Conservation (phyloP, 352 stramenopile species). For the Phytopythium aichiense region DNA sequence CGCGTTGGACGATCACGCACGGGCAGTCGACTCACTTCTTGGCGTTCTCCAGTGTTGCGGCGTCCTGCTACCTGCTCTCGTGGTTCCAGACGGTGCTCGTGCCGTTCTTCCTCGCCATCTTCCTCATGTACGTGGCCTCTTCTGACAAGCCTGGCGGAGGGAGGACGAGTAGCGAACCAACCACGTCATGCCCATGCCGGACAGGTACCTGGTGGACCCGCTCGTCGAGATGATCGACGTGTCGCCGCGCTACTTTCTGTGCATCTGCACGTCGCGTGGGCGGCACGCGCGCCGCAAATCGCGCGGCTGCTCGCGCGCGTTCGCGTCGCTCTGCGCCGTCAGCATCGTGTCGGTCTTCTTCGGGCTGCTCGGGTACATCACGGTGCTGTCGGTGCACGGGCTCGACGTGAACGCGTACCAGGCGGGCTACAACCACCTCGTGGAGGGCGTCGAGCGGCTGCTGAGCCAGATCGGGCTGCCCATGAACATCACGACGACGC, state of each 20-base stretch:
- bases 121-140: conserved; percentile 65
- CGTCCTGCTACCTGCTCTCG: conserved; percentile 73
- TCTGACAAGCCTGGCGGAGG: neutral
- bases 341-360: conserved; percentile 87
- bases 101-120: conserved; percentile 86
- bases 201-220: conserved; percentile 79
- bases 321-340: conserved; percentile 78
- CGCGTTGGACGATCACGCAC: too few species aligned
- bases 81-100: conserved; percentile 85
- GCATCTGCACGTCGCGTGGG: conserved; percentile 74
- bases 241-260: conserved; percentile 84
- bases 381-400: conserved; percentile 79
- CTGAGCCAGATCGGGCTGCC: conserved; percentile 72
- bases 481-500: conserved; percentile 86
- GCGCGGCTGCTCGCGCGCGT: conserved; percentile 75
- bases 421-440: conserved; percentile 72
- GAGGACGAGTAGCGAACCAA: too few species aligned
- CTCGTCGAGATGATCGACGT: conserved; percentile 87
- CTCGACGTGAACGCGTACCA: conserved; percentile 82
- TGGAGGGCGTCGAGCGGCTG: conserved; percentile 60
- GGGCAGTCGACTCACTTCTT: neutral
- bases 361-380: conserved; percentile 83
- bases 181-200: too few species aligned
- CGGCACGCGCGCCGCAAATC: conserved; percentile 73
- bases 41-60: conserved; percentile 41